phyloP scores from a whole-genome alignment of 306 rosid species.

The Acmispon strigosus region DNA sequence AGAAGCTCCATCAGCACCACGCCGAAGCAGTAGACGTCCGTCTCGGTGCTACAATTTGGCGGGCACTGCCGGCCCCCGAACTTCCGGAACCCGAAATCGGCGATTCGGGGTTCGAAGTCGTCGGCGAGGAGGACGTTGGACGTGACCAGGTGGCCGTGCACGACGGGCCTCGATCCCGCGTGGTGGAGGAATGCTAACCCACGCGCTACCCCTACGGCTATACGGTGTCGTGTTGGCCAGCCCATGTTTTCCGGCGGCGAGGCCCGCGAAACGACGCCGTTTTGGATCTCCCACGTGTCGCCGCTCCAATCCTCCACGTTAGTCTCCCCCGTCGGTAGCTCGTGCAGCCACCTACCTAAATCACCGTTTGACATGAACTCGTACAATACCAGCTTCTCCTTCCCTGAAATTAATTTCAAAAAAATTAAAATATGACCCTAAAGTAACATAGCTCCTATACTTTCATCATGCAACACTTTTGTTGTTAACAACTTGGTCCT shows the following conservation, averaged over 20 bases:
- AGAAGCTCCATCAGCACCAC: slow-evolving; percentile 86
- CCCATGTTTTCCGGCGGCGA: slow-evolving; percentile 54
- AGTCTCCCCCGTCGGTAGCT: slow-evolving; percentile 82
- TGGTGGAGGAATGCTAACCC: slow-evolving; percentile 94
- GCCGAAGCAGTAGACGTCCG: slow-evolving; percentile 93
- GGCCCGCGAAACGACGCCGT: slow-evolving; percentile 21
- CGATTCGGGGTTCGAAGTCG: slow-evolving; percentile 70
- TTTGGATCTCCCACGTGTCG: slow-evolving; percentile 82
- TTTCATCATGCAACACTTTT: no score
- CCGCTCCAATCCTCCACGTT: slow-evolving; percentile 91
- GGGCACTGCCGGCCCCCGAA: slow-evolving; percentile 14
- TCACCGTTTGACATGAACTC: slow-evolving; percentile 97
- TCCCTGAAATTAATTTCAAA: slow-evolving; percentile 36
- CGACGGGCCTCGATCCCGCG: slow-evolving; percentile 74
- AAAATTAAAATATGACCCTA: neutral
- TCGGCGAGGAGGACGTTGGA: slow-evolving; percentile 61
- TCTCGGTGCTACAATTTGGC: slow-evolving; percentile 35
- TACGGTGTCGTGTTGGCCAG: slow-evolving; percentile 86
- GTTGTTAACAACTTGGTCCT: no score
- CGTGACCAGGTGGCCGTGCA: slow-evolving; percentile 78
- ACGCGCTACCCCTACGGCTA: slow-evolving; percentile 86
- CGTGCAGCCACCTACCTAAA: slow-evolving; percentile 81
- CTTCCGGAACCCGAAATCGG: slow-evolving; percentile 64
- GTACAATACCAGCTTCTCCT: slow-evolving; percentile 73
- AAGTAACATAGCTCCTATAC: no score